Evolutionary conservation across 23 red algal species (phyloP).

Genomic region (Gracilariopsis chorda): DNA sequence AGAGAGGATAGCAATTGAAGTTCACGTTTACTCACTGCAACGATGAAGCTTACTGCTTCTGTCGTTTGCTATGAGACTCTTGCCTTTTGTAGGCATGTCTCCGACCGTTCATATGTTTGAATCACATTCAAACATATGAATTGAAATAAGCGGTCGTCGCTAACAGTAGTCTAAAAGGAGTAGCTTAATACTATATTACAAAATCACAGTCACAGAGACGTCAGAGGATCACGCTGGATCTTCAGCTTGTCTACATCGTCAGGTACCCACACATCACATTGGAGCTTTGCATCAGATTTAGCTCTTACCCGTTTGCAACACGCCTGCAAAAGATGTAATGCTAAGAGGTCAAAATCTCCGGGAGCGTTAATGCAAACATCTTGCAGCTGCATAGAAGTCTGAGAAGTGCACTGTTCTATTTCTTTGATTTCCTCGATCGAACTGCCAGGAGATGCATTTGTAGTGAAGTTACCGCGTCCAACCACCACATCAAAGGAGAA

Average conservation of each 20-base stretch:
- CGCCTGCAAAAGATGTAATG: not conserved
- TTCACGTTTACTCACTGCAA: not conserved
- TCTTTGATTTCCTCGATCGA: not conserved
- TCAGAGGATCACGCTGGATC: not conserved
- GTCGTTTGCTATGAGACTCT: not conserved
- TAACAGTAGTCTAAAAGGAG: too few relatives aligned
- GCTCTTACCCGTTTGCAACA: slow-evolving; percentile 1
- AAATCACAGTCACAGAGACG: not conserved
- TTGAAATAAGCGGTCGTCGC: too few relatives aligned
- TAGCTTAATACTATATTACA: too few relatives aligned
- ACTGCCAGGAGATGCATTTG: not conserved
- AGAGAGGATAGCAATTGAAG: too few relatives aligned
- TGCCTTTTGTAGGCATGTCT: not conserved
- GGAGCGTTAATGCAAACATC: not conserved
- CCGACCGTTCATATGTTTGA: not conserved
- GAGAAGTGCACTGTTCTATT: not conserved
- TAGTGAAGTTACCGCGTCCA: not conserved
- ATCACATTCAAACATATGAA: not conserved
- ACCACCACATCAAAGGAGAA: not conserved
- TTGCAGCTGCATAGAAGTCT: not conserved
- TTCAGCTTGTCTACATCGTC: not conserved
- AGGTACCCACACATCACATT: not conserved
- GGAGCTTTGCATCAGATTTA: not conserved
- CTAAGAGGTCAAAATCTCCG: not conserved
- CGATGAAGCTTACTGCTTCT: not conserved